phyloP scores from a whole-genome alignment of 305 asterid species.

The Caryopteris hybrid region DNA sequence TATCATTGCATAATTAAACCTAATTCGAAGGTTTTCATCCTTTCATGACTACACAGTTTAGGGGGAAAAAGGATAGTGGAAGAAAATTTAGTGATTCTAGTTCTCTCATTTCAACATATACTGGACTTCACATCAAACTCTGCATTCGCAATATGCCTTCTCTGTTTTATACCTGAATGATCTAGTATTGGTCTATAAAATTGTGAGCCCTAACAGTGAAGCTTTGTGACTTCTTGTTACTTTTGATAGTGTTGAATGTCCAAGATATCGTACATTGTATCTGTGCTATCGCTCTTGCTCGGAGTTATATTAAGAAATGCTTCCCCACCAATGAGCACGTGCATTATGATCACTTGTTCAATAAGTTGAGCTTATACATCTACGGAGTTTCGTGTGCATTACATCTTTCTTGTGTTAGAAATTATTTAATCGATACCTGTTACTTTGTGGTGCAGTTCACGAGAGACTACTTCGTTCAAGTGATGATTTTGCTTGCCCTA shows the following conservation, averaged over 20 bases:
- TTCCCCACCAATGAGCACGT: not conserved
- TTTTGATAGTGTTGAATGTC: not conserved
- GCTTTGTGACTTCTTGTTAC: too few species aligned
- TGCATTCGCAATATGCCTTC: too few species aligned
- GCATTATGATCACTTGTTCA: not conserved
- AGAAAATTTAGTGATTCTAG: not conserved
- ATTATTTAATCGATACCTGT: not conserved
- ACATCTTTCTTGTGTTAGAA: not conserved
- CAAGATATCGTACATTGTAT: not conserved
- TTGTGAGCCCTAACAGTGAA: too few species aligned
- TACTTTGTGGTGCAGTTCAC: constrained; percentile 59
- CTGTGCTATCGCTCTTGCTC: not conserved
- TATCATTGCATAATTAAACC: not conserved
- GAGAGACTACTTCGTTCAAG: constrained; percentile 86
- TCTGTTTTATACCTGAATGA: too few species aligned
- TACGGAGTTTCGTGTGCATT: not conserved
- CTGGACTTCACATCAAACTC: not conserved
- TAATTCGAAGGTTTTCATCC: not conserved
- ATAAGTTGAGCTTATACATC: not conserved
- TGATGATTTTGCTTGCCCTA: constrained; percentile 87
- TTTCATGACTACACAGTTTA: not conserved
- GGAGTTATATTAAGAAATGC: not conserved
- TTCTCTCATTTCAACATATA: not conserved
- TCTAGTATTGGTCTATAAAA: too few species aligned
- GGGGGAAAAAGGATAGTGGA: too few species aligned